phyloP scores from a whole-genome alignment of 1,284 basidiomycete genomes.

The Tilletia setariae region DNA sequence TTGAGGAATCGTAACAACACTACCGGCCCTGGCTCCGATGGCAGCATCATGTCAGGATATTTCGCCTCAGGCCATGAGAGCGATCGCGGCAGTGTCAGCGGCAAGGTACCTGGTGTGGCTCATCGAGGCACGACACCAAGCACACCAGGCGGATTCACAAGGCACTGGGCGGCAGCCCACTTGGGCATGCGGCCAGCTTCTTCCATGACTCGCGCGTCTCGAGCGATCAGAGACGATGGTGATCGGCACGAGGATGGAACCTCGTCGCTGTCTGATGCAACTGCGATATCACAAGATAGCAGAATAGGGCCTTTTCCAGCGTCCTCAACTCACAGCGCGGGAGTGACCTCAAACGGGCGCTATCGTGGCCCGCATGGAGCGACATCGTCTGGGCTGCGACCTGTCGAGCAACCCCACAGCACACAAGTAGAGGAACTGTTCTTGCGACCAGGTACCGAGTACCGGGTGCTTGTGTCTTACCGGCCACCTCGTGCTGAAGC shows the following conservation, averaged over 20 bases:
- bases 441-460: slow-evolving; percentile 58
- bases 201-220: neutral
- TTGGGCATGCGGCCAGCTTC: neutral
- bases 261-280: slow-evolving; percentile 33
- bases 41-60: slow-evolving; percentile 14
- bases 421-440: slow-evolving; percentile 59
- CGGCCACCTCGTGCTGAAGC: slow-evolving; percentile 53
- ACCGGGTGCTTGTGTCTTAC: slow-evolving; percentile 58
- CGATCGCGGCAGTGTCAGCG: neutral
- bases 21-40: slow-evolving; percentile 9
- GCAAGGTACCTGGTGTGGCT: neutral
- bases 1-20: neutral
- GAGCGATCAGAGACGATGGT: neutral
- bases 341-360: neutral
- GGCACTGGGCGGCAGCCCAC: slow-evolving; percentile 1
- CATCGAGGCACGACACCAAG: neutral
- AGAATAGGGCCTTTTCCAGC: slow-evolving; percentile 34
- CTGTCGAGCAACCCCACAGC: slow-evolving; percentile 47
- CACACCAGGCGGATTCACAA: neutral
- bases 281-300: slow-evolving; percentile 41
- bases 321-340: slow-evolving; percentile 28
- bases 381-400: slow-evolving; percentile 28
- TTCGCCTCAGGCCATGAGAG: slow-evolving; percentile 6
- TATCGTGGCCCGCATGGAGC: slow-evolving; percentile 6
- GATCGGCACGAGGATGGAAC: slow-evolving; percentile 25